Base-by-base conservation (phyloP, 139 green algal genomes). In the Tetradesmus lagerheimii region DNA sequence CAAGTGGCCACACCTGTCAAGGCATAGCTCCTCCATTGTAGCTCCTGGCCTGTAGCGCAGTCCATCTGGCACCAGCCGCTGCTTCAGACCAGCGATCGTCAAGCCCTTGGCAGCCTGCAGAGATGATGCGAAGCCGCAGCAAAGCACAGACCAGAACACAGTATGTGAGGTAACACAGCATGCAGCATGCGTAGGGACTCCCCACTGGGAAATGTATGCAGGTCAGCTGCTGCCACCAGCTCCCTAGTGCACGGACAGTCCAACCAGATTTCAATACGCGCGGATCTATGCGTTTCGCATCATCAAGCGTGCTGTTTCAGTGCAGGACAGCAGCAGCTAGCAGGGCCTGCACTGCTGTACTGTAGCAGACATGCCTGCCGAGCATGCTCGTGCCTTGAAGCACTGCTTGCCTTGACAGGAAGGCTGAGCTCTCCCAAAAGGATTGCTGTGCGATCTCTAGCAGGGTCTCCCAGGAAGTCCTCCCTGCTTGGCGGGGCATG, bases 281-380 rank as follows among this genome's bases (percentile, higher is more conserved):
- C 47, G 12, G 23, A 38, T 29, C 47, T 18, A 20, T 62, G 47
- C 47, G 47, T 37, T 43, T 8, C 16, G n/a, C 75, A 81, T 31
- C 34, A 37, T 81, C 75, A 50, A 41, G n/a, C 25, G 0, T 50
- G 77, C 35, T 6, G 8, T 14, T 47, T 18, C 27, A 31, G 77
- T 16, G 29, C 75, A 81, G 62, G 14, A 83, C 2, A 83, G 35
- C 35, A 25, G 41, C 77, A 45, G 41, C 27, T 43, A 62, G 27
- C 77, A 83, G 41, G 34, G 25, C 77, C 77, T 83, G 77, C 39
- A 47, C 34, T 15, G 75, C 34, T 81, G 75, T 81, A 38, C 38
- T 45, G 34, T 35, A n/a, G 31, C n/a, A n/a, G n/a, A n/a, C 35
- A 50, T 57, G 27, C 38, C 25, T 53, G 34, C 77, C 34, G 16